phyloP scores from a whole-genome alignment of 2,329 filamentous ascomycete species.

The Elsinoe ampelina region DNA sequence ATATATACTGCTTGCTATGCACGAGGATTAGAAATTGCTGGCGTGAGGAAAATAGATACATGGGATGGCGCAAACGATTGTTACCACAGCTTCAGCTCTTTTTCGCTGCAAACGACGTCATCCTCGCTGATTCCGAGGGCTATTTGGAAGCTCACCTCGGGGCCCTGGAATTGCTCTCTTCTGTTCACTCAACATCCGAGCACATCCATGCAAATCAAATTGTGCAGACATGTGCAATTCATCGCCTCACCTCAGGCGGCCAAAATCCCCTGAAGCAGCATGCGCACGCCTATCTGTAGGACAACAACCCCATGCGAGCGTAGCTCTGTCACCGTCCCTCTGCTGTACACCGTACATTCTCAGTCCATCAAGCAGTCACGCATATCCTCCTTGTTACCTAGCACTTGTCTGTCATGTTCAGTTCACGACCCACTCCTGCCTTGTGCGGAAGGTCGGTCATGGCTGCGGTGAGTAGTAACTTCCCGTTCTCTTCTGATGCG shows the following conservation, averaged over 20 bases:
- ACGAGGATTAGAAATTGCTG: neutral
- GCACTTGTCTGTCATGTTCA: no score
- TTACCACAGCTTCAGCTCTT: neutral
- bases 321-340: no score
- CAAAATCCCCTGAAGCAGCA: no score
- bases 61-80: neutral
- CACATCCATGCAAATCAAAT: neutral
- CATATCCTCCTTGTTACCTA: no score
- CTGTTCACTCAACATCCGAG: conserved; percentile 11
- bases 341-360: no score
- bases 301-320: no score
- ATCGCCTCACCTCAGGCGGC: no score
- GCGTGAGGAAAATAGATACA: neutral
- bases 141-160: neutral
- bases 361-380: no score
- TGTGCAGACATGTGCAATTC: neutral
- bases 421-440: neutral
- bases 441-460: neutral
- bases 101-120: neutral
- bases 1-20: neutral
- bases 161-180: no score
- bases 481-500: neutral
- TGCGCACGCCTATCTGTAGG: no score
- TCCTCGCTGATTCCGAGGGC: neutral
- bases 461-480: neutral